phyloP scores from a whole-genome alignment of 1,139 yeast species.

The Debaryomyces sp. region DNA sequence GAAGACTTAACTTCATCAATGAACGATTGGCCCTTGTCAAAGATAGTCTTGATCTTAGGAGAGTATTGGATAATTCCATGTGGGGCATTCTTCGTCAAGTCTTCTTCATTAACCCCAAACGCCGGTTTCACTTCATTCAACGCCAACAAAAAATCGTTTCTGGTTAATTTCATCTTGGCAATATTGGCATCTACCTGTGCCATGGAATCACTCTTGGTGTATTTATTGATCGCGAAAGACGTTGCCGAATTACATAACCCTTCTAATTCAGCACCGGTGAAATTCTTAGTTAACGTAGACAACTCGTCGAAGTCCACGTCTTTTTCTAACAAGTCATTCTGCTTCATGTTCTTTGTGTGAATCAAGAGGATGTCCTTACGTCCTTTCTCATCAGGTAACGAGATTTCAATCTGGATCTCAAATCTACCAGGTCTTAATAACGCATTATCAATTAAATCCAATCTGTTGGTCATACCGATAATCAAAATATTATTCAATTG shows the following conservation, averaged over 20 bases:
- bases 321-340: conserved; percentile 68
- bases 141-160: conserved; percentile 83
- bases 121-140: conserved; percentile 91
- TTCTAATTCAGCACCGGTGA: conserved; percentile 97
- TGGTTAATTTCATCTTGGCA: conserved; percentile 66
- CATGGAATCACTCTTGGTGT: conserved; percentile 77
- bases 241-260: conserved; percentile 96
- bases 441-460: conserved; percentile 92
- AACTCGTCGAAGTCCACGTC: conserved; percentile 82
- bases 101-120: conserved; percentile 96
- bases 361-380: conserved; percentile 88
- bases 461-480: conserved; percentile 98
- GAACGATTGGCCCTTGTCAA: conserved; percentile 76
- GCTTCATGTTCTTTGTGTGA: conserved; percentile 89
- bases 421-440: conserved; percentile 97
- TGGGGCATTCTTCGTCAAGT: conserved; percentile 73
- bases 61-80: conserved; percentile 88
- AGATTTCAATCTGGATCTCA: conserved; percentile 95
- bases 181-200: conserved; percentile 68
- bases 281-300: conserved; percentile 84
- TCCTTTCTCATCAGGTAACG: conserved; percentile 93
- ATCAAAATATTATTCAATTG: conserved; percentile 92
- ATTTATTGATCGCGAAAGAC: conserved; percentile 87
- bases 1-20: conserved; percentile 79
- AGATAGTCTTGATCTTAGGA: conserved; percentile 62